These are phyloP conservation scores for Paramyrothecium sp. DNA, from an alignment of 2,329 filamentous ascomycete genomes.

Conservation along the genomic window DNA sequence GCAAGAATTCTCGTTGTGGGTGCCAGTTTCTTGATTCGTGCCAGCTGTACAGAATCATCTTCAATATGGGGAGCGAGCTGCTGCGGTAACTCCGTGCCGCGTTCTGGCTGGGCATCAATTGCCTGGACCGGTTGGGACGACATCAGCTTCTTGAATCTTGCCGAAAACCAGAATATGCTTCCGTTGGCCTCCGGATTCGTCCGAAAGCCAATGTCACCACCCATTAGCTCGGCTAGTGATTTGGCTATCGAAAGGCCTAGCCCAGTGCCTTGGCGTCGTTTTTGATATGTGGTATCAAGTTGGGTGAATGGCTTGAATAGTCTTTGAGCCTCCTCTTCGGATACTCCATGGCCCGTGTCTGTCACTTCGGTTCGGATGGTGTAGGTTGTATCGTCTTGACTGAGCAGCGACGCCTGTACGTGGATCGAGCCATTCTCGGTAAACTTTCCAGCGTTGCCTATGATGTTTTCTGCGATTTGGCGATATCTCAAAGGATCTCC, in stretches of 20 bases:
- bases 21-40: conserved; percentile 32
- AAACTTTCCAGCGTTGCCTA: conserved; percentile 62
- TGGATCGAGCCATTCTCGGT: conserved; percentile 54
- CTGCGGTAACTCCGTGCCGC: conserved; percentile 1
- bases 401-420: conserved; percentile 37
- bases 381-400: conserved; percentile 40
- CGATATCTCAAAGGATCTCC: conserved; percentile 60
- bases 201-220: conserved; percentile 40
- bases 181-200: conserved; percentile 44
- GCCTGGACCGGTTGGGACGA: conserved; percentile 22
- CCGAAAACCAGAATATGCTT: conserved; percentile 52
- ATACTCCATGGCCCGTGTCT: conserved; percentile 55
- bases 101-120: conserved; percentile 15
- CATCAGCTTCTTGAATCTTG: conserved; percentile 35
- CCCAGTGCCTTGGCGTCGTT: conserved; percentile 54
- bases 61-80: conserved; percentile 22
- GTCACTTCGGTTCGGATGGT: conserved; percentile 49
- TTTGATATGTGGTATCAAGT: conserved; percentile 51
- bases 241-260: conserved; percentile 58
- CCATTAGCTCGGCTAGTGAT: conserved; percentile 54
- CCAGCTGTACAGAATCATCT: conserved; percentile 7
- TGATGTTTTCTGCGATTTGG: conserved; percentile 61
- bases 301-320: conserved; percentile 58
- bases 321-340: conserved; percentile 37
- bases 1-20: conserved; percentile 36